Base-by-base conservation (phyloP, 345 rosid species). In the Gossypium longicalyx region DNA sequence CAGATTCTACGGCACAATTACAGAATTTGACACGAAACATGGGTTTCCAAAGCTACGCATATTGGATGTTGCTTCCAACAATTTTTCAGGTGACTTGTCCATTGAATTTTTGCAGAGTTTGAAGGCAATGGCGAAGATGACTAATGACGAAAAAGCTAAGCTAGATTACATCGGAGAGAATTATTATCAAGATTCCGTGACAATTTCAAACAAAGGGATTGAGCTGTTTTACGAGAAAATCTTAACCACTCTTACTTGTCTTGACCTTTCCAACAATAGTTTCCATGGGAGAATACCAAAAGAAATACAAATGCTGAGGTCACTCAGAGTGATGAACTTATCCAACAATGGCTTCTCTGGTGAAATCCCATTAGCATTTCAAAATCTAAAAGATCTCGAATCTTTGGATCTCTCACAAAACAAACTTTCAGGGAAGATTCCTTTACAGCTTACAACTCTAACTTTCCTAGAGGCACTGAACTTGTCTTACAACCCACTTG, bases 391-490 rank as follows among this genome's bases (percentile, higher is more conserved):
- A 0, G 15, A 63, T 0, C 70, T 82, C 0, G 79, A 68, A 7
- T 27, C 68, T 16, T 63, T 81, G 58, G 84, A 78, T 53, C 72
- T 81, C 41, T 78, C 81, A 0, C 44, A 27, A 0, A 82, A 82
- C 66, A 43, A 72, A 25, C 58, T 82, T 6, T 73, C 76, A 0
- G 75, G 82, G 12, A 53, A 72, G 22, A 81, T 81, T 16, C 81
- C 84, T 59, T 48, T 0, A 4, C 22, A 71, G 9, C 69, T 81
- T 29, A 16, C 48, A 58, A 13, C 7, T 2, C 74, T 70, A 11
- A 61, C 52, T 9, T 77, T 71, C 44, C 62, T 77, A 0, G 34
- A 0, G 15, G n/a, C n/a, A 25, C 2, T 70, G 2, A 54, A 53
- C 2, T 48, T 34, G 0, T 71, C 74, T n/a, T 34, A 58, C 47